Evolutionary conservation across 2,329 filamentous ascomycete genomes (phyloP), one percentile per base, ranked within the genome.

Genomic region (Calonectria naviculata): DNA sequence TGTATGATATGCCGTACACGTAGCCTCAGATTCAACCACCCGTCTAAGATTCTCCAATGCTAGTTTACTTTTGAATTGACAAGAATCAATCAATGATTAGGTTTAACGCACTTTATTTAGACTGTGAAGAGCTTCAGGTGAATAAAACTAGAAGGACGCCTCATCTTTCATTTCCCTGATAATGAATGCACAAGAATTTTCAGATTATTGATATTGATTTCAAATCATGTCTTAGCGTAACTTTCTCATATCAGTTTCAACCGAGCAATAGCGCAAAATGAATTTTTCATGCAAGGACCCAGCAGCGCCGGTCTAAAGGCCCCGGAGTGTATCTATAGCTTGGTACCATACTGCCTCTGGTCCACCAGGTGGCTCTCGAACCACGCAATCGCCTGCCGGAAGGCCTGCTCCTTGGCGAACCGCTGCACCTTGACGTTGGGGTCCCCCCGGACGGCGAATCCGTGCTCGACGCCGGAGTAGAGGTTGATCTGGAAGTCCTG

Each of bases 391-490:
- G 94, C 94, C 86, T 97, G 94, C 74, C 87, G 78, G 80, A 97
- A 97, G 6, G 94, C 94, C 83, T 93, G 90, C 84, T 97, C 93
- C 88, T 94, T 95, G 42, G 93, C 92, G 77, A 89, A 96, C 81
- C 89, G 91, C 78, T 89, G 82, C 54, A 85, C 74, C 80, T 87
- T 88, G 73, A 91, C 87, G 71, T 78, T 87, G 36, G 88, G 70
- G 79, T 97, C 93, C 31, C 87, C 87, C 67, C 94, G 89, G 2
- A 95, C 91, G 10, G 91, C 87, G 78, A 97, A 97, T 0, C 94
- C 94, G 81, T 97, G 94, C 67, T 84, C 83, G 34, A 94, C 91
- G 66, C 90, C 90, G 3, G 90, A 91, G 86, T 90, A 97, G 10
- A 97, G 85, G 81, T 89, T 94, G 81, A 97, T 93, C 84, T 97